Evolutionary conservation across 192 early-diverging fungal species (phyloP).

Genomic region (Mortierella antarctica): DNA sequence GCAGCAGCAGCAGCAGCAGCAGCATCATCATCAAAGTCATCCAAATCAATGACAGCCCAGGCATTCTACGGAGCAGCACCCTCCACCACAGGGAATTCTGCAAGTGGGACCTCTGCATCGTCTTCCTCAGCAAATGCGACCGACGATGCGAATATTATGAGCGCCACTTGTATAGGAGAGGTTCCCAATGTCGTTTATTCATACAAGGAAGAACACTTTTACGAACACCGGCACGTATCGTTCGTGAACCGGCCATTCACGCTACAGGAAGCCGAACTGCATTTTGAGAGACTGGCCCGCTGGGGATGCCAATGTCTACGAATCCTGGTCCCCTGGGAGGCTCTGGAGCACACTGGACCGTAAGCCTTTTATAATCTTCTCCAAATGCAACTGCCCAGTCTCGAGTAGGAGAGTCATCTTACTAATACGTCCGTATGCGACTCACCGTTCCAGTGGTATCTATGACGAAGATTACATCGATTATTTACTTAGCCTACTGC

Average conservation of each 20-base stretch:
- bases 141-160: neutral
- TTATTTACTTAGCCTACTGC: constrained; percentile 62
- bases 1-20: neutral
- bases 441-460: constrained; percentile 52
- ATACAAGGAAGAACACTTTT: constrained; percentile 58
- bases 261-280: constrained; percentile 73
- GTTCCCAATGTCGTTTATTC: constrained; percentile 38
- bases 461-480: constrained; percentile 67
- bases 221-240: constrained; percentile 65
- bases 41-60: neutral
- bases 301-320: constrained; percentile 83
- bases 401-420: neutral
- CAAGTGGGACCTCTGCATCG: neutral
- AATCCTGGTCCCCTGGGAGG: constrained; percentile 81
- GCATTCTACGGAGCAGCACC: too few species aligned
- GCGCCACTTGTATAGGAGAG: constrained; percentile 1
- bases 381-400: neutral
- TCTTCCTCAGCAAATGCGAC: neutral
- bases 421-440: neutral
- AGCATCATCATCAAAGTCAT: neutral
- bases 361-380: constrained; percentile 28
- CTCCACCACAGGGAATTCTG: too few species aligned
- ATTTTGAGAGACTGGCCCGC: constrained; percentile 68
- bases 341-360: constrained; percentile 71
- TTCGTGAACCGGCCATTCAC: constrained; percentile 82